phyloP scores from a whole-genome alignment of 176 grass and related monocot genomes.

The Canna indica region DNA sequence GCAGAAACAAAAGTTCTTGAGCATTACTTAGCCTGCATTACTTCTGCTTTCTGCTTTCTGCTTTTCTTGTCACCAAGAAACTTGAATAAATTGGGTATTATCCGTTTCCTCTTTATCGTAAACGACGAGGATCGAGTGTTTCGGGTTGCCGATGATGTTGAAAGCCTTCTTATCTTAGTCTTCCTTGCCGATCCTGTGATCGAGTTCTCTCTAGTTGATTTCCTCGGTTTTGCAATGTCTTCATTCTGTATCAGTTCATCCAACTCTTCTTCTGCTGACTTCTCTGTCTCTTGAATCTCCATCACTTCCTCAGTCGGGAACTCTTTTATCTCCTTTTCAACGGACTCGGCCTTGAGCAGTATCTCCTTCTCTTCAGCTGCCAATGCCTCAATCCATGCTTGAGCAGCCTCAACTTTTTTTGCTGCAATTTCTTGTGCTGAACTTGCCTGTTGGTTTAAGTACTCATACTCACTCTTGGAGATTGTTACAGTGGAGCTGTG shows the following conservation, averaged over 20 bases:
- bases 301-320: constrained; percentile 16
- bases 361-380: constrained; percentile 49
- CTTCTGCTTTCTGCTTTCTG: background rate
- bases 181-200: constrained; percentile 29
- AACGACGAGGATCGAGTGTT: constrained; percentile 46
- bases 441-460: constrained; percentile 28
- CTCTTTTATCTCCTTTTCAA: constrained; percentile 28
- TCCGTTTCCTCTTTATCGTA: constrained; percentile 61
- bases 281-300: constrained; percentile 19
- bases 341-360: constrained; percentile 25
- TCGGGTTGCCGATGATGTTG: constrained; percentile 25
- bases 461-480: constrained; percentile 79
- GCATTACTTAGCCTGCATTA: background rate
- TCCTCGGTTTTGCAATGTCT: constrained; percentile 28
- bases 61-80: constrained; percentile 37
- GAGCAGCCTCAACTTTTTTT: constrained; percentile 16
- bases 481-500: constrained; percentile 32
- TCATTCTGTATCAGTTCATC: constrained; percentile 23
- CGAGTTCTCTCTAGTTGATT: constrained; percentile 26
- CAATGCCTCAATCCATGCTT: constrained; percentile 16
- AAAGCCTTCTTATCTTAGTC: constrained; percentile 24
- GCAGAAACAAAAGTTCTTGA: background rate
- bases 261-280: constrained; percentile 28
- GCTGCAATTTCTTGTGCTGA: background rate
- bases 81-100: constrained; percentile 68